Percentiles rank a stretch among this genome's conserved stretches.
These are phyloP conservation scores for Phaeosphaeriaceae sp. DNA, from an alignment of 2,329 filamentous ascomycete species.

Conservation along the genomic window DNA sequence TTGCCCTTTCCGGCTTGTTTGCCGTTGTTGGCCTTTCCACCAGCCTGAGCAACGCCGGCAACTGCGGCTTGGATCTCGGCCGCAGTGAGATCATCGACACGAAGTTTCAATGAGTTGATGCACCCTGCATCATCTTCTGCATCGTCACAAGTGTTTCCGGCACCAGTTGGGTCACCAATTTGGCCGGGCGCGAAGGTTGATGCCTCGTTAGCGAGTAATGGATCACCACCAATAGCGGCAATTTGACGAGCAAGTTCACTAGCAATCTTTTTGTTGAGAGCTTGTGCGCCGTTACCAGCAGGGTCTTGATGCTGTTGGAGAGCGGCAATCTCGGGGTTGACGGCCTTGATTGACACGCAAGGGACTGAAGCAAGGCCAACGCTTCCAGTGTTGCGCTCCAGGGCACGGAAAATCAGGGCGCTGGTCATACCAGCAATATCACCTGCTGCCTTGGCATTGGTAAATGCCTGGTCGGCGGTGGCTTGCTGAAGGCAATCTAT, in stretches of 20 bases:
- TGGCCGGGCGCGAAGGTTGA: constrained; percentile 69
- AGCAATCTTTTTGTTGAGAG: constrained; percentile 66
- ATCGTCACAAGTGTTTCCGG: constrained; percentile 62
- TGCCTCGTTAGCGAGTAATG: constrained; percentile 64
- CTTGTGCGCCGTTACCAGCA: constrained; percentile 63
- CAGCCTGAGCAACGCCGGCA: constrained; percentile 38
- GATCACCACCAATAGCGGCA: constrained; percentile 66
- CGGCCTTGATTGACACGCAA: constrained; percentile 62
- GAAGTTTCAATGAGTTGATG: constrained; percentile 60
- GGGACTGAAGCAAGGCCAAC: constrained; percentile 64
- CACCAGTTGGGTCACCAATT: constrained; percentile 57
- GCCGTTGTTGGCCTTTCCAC: too few species aligned
- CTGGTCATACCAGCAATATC: constrained; percentile 62
- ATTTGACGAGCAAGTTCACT: constrained; percentile 67
- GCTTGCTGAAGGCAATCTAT: constrained; percentile 65
- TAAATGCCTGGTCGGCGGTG: constrained; percentile 65
- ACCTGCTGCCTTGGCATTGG: constrained; percentile 61
- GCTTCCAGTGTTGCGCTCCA: constrained; percentile 66
- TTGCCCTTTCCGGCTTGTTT: too few species aligned
- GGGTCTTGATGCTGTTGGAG: constrained; percentile 72
- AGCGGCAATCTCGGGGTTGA: constrained; percentile 70
- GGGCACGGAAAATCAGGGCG: constrained; percentile 60
- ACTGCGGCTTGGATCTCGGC: constrained; percentile 61
- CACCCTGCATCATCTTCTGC: constrained; percentile 58
- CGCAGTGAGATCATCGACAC: constrained; percentile 61